phyloP scores from a whole-genome alignment of 805 yeast genomes.

The Isabelozyma pseudorhagii region DNA sequence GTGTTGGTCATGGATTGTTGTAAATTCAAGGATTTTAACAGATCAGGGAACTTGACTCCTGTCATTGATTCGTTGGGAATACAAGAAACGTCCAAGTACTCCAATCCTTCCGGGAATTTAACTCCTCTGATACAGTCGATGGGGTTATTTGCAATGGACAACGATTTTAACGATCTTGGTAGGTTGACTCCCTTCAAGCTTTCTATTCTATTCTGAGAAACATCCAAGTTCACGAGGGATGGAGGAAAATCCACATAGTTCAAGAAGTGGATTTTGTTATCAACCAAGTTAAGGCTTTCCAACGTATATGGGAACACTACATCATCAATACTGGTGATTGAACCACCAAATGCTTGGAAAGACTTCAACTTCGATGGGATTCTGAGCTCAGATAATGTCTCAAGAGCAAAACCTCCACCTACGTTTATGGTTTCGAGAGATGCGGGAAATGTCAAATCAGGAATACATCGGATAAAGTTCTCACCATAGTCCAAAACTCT shows the following conservation, averaged over 20 bases:
- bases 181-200: slow-evolving; percentile 33
- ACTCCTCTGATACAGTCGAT: slow-evolving; percentile 41
- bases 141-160: slow-evolving; percentile 36
- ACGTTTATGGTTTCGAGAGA: slow-evolving; percentile 33
- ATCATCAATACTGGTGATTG: slow-evolving; percentile 32
- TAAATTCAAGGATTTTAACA: slow-evolving; percentile 30
- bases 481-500: slow-evolving; percentile 34
- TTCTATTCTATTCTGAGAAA: slow-evolving; percentile 40
- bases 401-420: slow-evolving; percentile 38
- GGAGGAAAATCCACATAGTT: slow-evolving; percentile 38
- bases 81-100: slow-evolving; percentile 36
- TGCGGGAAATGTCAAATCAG: slow-evolving; percentile 39
- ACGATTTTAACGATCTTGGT: slow-evolving; percentile 26
- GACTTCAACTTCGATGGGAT: slow-evolving; percentile 29
- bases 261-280: slow-evolving; percentile 36
- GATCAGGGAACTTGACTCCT: slow-evolving; percentile 44
- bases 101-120: slow-evolving; percentile 36
- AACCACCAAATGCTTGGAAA: slow-evolving; percentile 32
- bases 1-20: slow-evolving; percentile 45
- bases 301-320: slow-evolving; percentile 31
- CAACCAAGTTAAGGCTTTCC: slow-evolving; percentile 29
- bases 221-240: slow-evolving; percentile 24
- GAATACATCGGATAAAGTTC: slow-evolving; percentile 33
- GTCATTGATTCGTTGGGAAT: slow-evolving; percentile 47
- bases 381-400: slow-evolving; percentile 36